phyloP scores from a whole-genome alignment of 2,329 filamentous ascomycete genomes.

The Atkinsonella hypoxylon region DNA sequence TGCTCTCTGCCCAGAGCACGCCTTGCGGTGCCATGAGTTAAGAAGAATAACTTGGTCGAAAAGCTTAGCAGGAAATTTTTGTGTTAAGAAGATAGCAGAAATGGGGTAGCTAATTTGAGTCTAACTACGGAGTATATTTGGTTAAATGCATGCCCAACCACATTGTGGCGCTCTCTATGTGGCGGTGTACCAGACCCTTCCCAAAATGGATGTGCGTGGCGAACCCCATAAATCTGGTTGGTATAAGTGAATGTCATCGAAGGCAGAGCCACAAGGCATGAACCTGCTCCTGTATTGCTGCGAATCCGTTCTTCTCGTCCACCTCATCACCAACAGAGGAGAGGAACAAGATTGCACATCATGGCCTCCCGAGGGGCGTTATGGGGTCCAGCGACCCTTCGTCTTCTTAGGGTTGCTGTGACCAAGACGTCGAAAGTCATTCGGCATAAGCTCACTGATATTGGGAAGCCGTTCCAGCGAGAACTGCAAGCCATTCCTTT shows the following conservation, averaged over 20 bases:
- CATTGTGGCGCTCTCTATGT: constrained; percentile 11
- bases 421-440: constrained; percentile 38
- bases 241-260: constrained; percentile 12
- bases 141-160: neutral
- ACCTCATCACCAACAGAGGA: neutral
- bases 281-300: neutral
- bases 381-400: constrained; percentile 44
- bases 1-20: neutral
- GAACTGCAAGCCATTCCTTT: constrained; percentile 35
- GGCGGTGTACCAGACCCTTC: constrained; percentile 22
- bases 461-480: constrained; percentile 31
- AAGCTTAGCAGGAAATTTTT: constrained; percentile 3
- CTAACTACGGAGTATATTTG: neutral
- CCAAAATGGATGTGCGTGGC: constrained; percentile 16
- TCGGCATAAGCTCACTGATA: constrained; percentile 35
- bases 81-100: constrained; percentile 2
- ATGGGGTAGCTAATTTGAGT: neutral
- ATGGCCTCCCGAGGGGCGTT: constrained; percentile 47
- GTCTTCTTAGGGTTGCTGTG: constrained; percentile 40
- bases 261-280: neutral
- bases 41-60: neutral
- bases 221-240: constrained; percentile 11
- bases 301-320: neutral
- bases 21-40: neutral
- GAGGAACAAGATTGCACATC: constrained; percentile 16